phyloP scores from a whole-genome alignment of 768 basidiomycete genomes.

The Daedaleopsis sinensis region DNA sequence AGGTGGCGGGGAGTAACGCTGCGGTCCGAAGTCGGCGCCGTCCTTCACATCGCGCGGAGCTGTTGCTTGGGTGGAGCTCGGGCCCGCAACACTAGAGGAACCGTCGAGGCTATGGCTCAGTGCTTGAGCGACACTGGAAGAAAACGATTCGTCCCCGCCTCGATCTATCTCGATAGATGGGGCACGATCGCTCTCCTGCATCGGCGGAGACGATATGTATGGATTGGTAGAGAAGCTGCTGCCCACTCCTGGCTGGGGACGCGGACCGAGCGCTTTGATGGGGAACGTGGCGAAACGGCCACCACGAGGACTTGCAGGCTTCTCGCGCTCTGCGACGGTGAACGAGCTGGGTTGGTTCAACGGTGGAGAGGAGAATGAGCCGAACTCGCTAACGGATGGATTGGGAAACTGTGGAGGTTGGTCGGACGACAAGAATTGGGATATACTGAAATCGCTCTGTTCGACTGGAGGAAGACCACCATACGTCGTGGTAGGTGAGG shows the following conservation, averaged over 20 bases:
- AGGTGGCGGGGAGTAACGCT: conserved; percentile 37
- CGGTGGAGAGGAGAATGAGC: conserved; percentile 14
- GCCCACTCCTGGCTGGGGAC: conserved; percentile 11
- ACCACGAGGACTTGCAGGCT: conserved; percentile 28
- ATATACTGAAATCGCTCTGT: conserved; percentile 9
- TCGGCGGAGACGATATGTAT: conserved; percentile 16
- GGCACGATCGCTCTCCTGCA: conserved; percentile 32
- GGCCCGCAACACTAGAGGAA: not conserved
- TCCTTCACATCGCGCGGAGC: conserved; percentile 1
- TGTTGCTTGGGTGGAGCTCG: not conserved
- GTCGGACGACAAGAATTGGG: conserved; percentile 8
- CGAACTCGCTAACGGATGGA: conserved; percentile 27
- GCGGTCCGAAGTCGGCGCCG: conserved; percentile 8
- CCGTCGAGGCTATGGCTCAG: conserved; percentile 24
- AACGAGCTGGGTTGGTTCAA: conserved; percentile 22
- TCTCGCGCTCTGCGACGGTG: conserved; percentile 13
- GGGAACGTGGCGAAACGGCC: conserved; percentile 74
- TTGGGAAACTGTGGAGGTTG: not conserved
- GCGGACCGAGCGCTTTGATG: conserved; percentile 40
- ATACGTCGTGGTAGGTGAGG: conserved; percentile 5
- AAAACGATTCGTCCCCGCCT: conserved; percentile 32
- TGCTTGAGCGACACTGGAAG: conserved; percentile 43
- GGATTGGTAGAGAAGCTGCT: conserved; percentile 15
- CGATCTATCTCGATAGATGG: conserved; percentile 29
- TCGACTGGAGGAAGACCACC: conserved; percentile 18